Base-by-base conservation (phyloP, 2,329 filamentous ascomycete species). In the Pseudogymnoascus sp. region DNA sequence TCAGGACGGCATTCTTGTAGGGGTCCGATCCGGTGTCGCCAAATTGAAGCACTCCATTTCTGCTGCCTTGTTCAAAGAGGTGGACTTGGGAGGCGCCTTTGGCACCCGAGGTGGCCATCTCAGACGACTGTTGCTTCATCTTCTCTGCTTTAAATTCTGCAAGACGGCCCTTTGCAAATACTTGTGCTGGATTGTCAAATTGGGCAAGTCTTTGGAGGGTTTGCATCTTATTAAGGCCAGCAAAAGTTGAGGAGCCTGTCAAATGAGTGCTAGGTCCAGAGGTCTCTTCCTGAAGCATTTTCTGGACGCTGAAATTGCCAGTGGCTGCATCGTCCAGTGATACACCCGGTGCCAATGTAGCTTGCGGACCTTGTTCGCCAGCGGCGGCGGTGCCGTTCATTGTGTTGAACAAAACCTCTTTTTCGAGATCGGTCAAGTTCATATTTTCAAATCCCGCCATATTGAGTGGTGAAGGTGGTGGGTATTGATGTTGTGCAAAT, bases 191-290 rank as follows among this genome's bases (percentile, higher is more conserved):
- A 47, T 71, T 71, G 1, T 66, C 64, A 61, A 70, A 71, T 50
- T 66, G 67, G 1, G 70, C 66, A 2, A 71, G 63, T 60, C 69
- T 63, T 43, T 71, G 69, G 18, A 71, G 62, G 20, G 69, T 70
- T 41, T 72, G 70, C 70, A 70, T 71, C 60, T 70, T 71, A 38
- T 70, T 67, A 6, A 69, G 59, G 5, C 68, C 68, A 38, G 67
- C 63, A 18, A 67, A 57, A 9, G 47, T 54, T 5, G 47, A 33
- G 11, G 47, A 54, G 12, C 57, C 57, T 30, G 37, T 11, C 20
- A 39, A 25, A 39, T 37, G 57, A 11, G 33, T 14, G 20, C 57
- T 30, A 18, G 57, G 18, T 11, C 35, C 35, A 38, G 33, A 39
- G n/a, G 18, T n/a, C 12, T 37, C 57, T 14, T 37, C 37, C 8